Percentiles rank a stretch among this genome's conserved stretches.
Evolutionary conservation across 2,329 filamentous ascomycete species (phyloP).

Genomic region (Ophiostoma triangulosporum): DNA sequence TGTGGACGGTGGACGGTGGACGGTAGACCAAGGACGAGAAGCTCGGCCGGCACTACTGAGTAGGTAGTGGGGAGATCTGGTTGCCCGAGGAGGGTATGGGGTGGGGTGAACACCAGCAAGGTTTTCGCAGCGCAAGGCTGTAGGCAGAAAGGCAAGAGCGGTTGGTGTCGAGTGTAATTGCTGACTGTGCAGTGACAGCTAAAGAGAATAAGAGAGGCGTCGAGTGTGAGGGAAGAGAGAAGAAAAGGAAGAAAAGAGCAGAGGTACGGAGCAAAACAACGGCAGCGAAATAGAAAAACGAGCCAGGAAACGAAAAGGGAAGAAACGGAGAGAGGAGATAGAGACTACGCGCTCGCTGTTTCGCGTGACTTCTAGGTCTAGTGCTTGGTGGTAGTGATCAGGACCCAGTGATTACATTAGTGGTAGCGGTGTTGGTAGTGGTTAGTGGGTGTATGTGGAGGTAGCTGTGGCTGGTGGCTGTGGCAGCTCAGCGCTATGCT

Average conservation of each 20-base stretch:
- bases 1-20: too few species aligned
- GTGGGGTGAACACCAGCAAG: constrained; percentile 5
- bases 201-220: background rate
- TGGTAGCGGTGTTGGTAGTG: too few species aligned
- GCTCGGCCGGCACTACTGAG: too few species aligned
- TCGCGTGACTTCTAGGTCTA: constrained; percentile 6
- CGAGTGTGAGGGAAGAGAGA: background rate
- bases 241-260: background rate
- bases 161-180: background rate
- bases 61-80: constrained; percentile 3
- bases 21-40: background rate
- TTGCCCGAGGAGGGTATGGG: background rate
- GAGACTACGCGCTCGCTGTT: constrained; percentile 8
- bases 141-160: background rate
- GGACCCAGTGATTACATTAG: background rate
- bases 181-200: background rate
- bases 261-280: background rate
- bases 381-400: background rate
- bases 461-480: too few species aligned
- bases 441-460: too few species aligned
- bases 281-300: background rate
- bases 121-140: constrained; percentile 4
- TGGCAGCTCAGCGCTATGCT: too few species aligned
- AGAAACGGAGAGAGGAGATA: background rate
- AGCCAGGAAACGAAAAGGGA: background rate